Evolutionary conservation across 495 filamentous ascomycete species (phyloP).

Genomic region (Penicillium manginii): DNA sequence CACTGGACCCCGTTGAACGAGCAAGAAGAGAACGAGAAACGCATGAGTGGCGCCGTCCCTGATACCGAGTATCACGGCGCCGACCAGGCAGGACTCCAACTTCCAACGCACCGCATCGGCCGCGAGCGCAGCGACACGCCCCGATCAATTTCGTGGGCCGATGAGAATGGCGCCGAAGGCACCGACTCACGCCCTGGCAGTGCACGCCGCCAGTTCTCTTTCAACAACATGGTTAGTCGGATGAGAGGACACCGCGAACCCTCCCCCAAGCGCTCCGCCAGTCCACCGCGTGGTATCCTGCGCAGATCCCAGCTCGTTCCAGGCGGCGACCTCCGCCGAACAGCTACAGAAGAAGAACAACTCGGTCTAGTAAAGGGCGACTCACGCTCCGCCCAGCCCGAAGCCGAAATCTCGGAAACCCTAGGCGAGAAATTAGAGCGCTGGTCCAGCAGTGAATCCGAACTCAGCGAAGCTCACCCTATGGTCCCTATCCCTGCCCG

Average conservation of each 20-base stretch:
- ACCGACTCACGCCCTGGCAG: slow-evolving; percentile 21
- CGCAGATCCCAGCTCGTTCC: slow-evolving; percentile 48
- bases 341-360: slow-evolving; percentile 84
- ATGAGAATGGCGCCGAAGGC: slow-evolving; percentile 35
- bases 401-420: slow-evolving; percentile 26
- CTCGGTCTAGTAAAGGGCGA: slow-evolving; percentile 86
- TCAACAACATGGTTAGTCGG: slow-evolving; percentile 76
- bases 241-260: slow-evolving; percentile 41
- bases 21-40: slow-evolving; percentile 38
- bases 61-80: slow-evolving; percentile 45
- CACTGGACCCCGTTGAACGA: slow-evolving; percentile 37
- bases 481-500: too few species aligned
- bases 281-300: slow-evolving; percentile 41
- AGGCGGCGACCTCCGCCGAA: slow-evolving; percentile 33
- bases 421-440: slow-evolving; percentile 39
- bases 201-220: slow-evolving; percentile 83
- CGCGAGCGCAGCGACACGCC: slow-evolving; percentile 40
- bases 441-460: slow-evolving; percentile 35
- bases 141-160: slow-evolving; percentile 38
- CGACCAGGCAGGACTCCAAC: slow-evolving; percentile 16
- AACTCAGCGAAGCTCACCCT: slow-evolving; percentile 22
- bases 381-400: slow-evolving; percentile 25
- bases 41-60: slow-evolving; percentile 46
- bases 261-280: slow-evolving; percentile 29
- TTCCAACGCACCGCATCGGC: slow-evolving; percentile 23